These are phyloP conservation scores for Aspergillus tamarii DNA, from an alignment of 2,329 filamentous ascomycete genomes.

Conservation along the genomic window DNA sequence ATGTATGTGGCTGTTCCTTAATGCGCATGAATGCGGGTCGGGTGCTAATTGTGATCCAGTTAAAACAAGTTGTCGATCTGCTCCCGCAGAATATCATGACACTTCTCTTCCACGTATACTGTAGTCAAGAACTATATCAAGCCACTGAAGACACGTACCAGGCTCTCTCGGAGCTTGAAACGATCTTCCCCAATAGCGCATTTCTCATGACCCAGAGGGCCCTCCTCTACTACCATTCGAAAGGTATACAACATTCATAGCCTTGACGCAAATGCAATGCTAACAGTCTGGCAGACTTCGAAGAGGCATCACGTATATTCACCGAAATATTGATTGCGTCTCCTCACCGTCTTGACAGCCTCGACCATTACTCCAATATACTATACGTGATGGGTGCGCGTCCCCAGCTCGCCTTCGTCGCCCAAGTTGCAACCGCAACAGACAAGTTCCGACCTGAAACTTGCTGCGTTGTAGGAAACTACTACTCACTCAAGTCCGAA, in stretches of 20 bases:
- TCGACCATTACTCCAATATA: conserved; percentile 97
- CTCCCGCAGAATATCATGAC: conserved; percentile 90
- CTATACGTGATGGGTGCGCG: conserved; percentile 88
- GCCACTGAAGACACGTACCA: conserved; percentile 74
- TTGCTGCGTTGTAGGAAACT: conserved; percentile 95
- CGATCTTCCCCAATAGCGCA: conserved; percentile 83
- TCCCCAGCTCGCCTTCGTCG: conserved; percentile 88
- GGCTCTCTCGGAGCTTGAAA: conserved; percentile 74
- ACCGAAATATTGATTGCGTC: conserved; percentile 69
- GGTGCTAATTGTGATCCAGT: conserved; percentile 49
- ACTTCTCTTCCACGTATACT: conserved; percentile 90
- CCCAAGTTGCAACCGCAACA: conserved; percentile 84
- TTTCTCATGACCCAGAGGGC: conserved; percentile 91
- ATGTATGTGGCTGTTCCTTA: conserved; percentile 59
- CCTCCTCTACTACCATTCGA: conserved; percentile 85
- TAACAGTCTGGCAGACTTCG: conserved; percentile 54
- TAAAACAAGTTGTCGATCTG: conserved; percentile 70
- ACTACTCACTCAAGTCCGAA: conserved; percentile 90
- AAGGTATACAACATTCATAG: conserved; percentile 46
- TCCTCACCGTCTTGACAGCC: conserved; percentile 75
- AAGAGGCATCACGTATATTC: conserved; percentile 65
- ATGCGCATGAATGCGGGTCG: neutral
- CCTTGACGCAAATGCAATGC: neutral
- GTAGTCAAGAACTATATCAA: conserved; percentile 89
- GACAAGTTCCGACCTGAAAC: conserved; percentile 97